Evolutionary conservation across 495 filamentous ascomycete species (phyloP).

Genomic region (Tuber microsphaerosporum): DNA sequence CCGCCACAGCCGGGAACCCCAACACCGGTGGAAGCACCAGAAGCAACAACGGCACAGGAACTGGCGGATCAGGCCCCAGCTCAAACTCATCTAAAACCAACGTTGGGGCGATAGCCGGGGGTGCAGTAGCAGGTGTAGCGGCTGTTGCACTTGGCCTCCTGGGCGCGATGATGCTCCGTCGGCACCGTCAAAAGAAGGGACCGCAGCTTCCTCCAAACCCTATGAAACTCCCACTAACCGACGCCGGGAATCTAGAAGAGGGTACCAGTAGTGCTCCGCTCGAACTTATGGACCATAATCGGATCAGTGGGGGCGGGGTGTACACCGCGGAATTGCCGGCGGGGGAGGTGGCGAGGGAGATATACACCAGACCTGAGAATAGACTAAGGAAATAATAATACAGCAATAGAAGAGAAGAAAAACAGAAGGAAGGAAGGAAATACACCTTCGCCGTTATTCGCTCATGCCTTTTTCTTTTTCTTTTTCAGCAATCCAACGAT

Average conservation of each 20-base stretch:
- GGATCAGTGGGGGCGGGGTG: neutral
- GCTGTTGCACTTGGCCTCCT: neutral
- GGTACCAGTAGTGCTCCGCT: neutral
- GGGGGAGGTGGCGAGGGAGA: slow-evolving; percentile 1
- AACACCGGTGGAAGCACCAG: neutral
- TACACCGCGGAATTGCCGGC: neutral
- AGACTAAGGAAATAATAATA: neutral
- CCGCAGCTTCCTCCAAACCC: neutral
- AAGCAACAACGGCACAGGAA: neutral
- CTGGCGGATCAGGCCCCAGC: neutral
- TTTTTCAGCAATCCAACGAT: neutral
- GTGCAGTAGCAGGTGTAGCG: neutral
- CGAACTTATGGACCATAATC: neutral
- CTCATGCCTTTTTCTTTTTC: neutral
- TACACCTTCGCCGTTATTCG: neutral
- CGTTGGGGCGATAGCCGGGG: neutral
- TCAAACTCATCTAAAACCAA: neutral
- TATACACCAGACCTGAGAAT: neutral
- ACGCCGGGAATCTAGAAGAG: neutral
- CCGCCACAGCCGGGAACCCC: neutral
- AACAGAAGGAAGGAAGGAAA: too few species aligned
- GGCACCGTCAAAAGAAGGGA: neutral
- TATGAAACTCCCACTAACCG: neutral
- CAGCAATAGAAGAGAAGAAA: too few species aligned
- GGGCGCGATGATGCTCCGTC: neutral